These are phyloP conservation scores for Aspergillus bridgeri DNA, from an alignment of 495 filamentous ascomycete species.

Conservation along the genomic window DNA sequence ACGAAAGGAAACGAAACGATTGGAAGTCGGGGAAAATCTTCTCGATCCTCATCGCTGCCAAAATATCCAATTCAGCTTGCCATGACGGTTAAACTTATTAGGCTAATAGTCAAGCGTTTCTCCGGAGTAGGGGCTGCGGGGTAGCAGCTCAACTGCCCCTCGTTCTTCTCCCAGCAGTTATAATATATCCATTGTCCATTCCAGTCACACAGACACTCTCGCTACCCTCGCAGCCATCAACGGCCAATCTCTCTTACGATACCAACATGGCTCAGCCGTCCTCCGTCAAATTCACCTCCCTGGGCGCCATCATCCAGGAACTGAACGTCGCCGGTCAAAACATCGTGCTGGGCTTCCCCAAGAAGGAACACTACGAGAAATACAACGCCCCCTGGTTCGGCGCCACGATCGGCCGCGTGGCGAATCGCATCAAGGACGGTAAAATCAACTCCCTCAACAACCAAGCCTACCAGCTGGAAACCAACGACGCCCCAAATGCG, in stretches of 20 bases:
- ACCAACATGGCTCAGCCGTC: conserved; percentile 16
- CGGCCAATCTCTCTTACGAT: neutral
- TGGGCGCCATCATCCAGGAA: conserved; percentile 85
- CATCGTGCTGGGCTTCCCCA: conserved; percentile 83
- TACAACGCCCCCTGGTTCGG: conserved; percentile 81
- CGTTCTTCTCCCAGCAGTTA: too few species aligned
- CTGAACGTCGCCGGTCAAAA: conserved; percentile 72
- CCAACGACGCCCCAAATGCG: conserved; percentile 75
- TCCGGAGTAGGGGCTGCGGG: neutral
- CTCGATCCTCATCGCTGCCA: neutral
- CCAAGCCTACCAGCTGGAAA: conserved; percentile 59
- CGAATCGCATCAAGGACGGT: conserved; percentile 78
- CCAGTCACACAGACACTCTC: too few species aligned
- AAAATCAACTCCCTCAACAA: conserved; percentile 71
- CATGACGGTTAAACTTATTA: neutral
- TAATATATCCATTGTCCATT: too few species aligned
- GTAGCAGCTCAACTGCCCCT: neutral
- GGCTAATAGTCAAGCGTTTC: neutral
- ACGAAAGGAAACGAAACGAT: neutral
- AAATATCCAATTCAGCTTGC: neutral
- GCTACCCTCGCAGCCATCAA: neutral
- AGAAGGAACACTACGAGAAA: conserved; percentile 63
- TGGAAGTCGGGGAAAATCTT: neutral
- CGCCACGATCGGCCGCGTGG: conserved; percentile 88
- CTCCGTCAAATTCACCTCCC: conserved; percentile 64